Evolutionary conservation across 2,329 filamentous ascomycete species (phyloP), one percentile per base, ranked within the genome.

Genomic region (Xylariales sp.): DNA sequence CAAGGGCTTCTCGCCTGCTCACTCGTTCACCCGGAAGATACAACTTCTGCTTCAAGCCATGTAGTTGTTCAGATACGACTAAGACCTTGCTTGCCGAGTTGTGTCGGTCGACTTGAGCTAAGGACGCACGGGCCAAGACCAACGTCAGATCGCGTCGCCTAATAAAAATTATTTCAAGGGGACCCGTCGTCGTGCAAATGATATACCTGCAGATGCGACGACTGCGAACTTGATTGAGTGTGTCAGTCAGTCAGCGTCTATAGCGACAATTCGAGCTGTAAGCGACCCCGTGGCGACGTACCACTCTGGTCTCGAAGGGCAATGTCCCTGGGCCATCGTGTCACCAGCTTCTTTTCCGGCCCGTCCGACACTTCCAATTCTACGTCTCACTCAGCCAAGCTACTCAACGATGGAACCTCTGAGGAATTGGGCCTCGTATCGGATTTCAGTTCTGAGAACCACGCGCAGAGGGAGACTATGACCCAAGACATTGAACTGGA

Each of bases 321-420:
- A 66, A 79, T 78, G 76, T 78, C 73, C 68, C 64, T 76, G 64
- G 69, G 70, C 60, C 75, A 73, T 59, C 68, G 69, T 51, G 63
- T 78, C 54, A 62, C 68, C 57, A 69, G 64, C 58, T 60, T 75
- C 60, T 73, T 78, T 61, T 63, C 71, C 63, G 60, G 65, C 58
- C 52, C 57, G 54, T 47, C 53, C 46, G 52, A 52, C 47, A 40
- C 54, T 52, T 45, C 51, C 51, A 46, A 47, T 50, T 49, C 51
- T 53, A 51, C 57, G 39, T 50, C 61, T 34, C 34, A 22, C 38
- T 53, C 59, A 42, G 52, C 56, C 37, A 53, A 57, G 39, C 49
- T 60, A 45, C 55, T 55, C 41, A 57, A 64, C 52, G 56, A 63
- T 61, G 60, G 61, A 57, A 49, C 56, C 52, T 54, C 49, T 45